phyloP scores from a whole-genome alignment of 176 grass and related monocot species.

The Tillandsia leiboldiana region DNA sequence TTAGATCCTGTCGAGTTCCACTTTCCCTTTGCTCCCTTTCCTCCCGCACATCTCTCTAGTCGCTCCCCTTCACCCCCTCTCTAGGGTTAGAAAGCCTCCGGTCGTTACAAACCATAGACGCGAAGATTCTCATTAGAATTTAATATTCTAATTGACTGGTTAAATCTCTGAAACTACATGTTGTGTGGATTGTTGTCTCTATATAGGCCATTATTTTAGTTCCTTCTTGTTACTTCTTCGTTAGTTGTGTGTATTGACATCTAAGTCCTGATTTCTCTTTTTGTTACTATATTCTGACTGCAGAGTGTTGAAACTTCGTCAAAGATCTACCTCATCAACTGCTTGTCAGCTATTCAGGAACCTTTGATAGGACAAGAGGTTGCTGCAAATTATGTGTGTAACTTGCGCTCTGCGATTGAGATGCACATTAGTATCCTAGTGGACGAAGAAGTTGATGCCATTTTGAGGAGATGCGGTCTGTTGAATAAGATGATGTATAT shows the following conservation, averaged over 20 bases:
- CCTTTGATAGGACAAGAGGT: slow-evolving; percentile 60
- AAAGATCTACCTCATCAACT: slow-evolving; percentile 94
- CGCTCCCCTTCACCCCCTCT: too few relatives aligned
- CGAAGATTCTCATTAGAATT: too few relatives aligned
- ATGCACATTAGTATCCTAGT: slow-evolving; percentile 45
- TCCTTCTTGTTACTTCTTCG: not conserved
- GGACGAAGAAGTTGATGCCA: slow-evolving; percentile 61
- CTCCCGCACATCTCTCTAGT: too few relatives aligned
- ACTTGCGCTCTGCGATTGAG: slow-evolving; percentile 55
- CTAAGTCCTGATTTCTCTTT: not conserved
- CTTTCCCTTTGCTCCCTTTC: too few relatives aligned
- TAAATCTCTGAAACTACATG: too few relatives aligned
- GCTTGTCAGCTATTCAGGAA: slow-evolving; percentile 88
- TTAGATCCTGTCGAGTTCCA: too few relatives aligned
- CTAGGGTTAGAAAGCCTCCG: too few relatives aligned
- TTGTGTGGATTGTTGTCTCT: too few relatives aligned
- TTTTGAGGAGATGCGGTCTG: slow-evolving; percentile 59
- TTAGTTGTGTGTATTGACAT: not conserved
- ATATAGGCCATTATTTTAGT: not conserved
- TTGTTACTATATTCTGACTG: slow-evolving; percentile 20
- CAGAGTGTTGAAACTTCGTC: slow-evolving; percentile 65
- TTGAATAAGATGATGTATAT: slow-evolving; percentile 71
- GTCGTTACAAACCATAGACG: too few relatives aligned
- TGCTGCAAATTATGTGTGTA: slow-evolving; percentile 57
- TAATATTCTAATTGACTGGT: too few relatives aligned